These are phyloP conservation scores for Madurella fahalii DNA, from an alignment of 2,329 filamentous ascomycete genomes.

Conservation along the genomic window DNA sequence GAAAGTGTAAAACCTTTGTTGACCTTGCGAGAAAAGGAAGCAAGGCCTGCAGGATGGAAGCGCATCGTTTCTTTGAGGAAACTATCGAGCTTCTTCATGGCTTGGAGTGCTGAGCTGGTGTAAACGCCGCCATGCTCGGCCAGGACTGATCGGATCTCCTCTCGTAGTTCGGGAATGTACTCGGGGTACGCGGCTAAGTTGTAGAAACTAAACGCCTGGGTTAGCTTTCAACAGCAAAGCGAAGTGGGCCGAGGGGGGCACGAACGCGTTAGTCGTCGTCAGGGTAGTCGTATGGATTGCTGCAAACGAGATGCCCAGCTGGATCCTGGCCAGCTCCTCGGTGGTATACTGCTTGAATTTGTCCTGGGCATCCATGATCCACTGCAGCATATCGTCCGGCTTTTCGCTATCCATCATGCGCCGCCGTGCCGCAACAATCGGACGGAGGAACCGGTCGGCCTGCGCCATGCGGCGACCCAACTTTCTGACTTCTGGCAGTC, in stretches of 20 bases:
- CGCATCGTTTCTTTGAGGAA: conserved; percentile 33
- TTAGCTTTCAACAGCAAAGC: not conserved
- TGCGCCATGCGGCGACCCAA: conserved; percentile 32
- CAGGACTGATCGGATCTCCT: conserved; percentile 44
- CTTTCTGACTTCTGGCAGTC: conserved; percentile 34
- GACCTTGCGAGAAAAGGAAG: conserved; percentile 48
- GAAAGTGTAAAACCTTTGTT: conserved; percentile 48
- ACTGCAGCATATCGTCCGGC: conserved; percentile 47
- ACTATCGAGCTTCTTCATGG: conserved; percentile 34
- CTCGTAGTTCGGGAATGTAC: conserved; percentile 46
- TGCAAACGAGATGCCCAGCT: conserved; percentile 44
- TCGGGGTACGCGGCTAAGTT: conserved; percentile 49
- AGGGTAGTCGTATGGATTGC: conserved; percentile 50
- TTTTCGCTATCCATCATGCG: conserved; percentile 26
- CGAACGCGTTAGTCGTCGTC: conserved; percentile 41
- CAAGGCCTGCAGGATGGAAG: conserved; percentile 25
- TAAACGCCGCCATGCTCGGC: conserved; percentile 31
- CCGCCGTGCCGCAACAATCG: conserved; percentile 33
- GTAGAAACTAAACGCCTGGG: conserved; percentile 38
- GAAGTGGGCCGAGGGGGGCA: not conserved
- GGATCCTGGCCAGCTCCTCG: conserved; percentile 37
- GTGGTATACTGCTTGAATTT: conserved; percentile 32
- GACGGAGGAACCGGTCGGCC: conserved; percentile 34
- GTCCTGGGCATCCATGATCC: conserved; percentile 39
- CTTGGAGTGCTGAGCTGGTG: conserved; percentile 27